phyloP scores from a whole-genome alignment of 2,329 filamentous ascomycete genomes.

The Fusarium sp. region DNA sequence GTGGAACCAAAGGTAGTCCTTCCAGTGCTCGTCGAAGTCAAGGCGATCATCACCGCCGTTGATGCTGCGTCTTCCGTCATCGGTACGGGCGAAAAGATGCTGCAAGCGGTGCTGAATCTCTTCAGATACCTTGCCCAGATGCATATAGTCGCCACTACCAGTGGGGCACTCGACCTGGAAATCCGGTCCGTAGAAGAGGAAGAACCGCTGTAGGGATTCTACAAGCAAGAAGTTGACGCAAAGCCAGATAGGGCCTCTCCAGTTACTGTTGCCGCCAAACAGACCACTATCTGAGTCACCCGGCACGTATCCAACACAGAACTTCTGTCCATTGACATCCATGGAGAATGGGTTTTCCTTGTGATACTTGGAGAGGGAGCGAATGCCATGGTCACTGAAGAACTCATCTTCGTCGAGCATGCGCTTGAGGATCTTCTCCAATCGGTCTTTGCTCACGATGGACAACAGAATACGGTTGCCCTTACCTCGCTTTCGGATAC shows the following conservation, averaged over 20 bases:
- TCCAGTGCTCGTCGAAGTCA: conserved; percentile 94
- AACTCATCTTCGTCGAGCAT: conserved; percentile 98
- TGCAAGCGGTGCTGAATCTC: conserved; percentile 95
- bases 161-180: conserved; percentile 95
- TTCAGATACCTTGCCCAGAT: conserved; percentile 92
- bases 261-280: conserved; percentile 98
- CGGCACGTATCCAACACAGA: conserved; percentile 88
- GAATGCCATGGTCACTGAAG: conserved; percentile 88
- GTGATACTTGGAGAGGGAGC: conserved; percentile 92
- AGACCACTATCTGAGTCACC: conserved; percentile 97
- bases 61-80: conserved; percentile 88
- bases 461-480: conserved; percentile 88
- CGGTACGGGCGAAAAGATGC: conserved; percentile 86
- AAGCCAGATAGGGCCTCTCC: conserved; percentile 95
- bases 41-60: conserved; percentile 87
- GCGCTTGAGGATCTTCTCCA: conserved; percentile 86
- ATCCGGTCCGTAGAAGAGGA: conserved; percentile 91
- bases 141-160: conserved; percentile 94
- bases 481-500: conserved; percentile 90
- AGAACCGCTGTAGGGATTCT: conserved; percentile 94
- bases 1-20: conserved; percentile 87
- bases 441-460: conserved; percentile 91
- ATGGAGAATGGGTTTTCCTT: conserved; percentile 92
- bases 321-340: conserved; percentile 93
- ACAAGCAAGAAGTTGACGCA: conserved; percentile 96